Conservation (phyloP, 106 monocot genomes). For the Vanilla planifolia region DNA sequence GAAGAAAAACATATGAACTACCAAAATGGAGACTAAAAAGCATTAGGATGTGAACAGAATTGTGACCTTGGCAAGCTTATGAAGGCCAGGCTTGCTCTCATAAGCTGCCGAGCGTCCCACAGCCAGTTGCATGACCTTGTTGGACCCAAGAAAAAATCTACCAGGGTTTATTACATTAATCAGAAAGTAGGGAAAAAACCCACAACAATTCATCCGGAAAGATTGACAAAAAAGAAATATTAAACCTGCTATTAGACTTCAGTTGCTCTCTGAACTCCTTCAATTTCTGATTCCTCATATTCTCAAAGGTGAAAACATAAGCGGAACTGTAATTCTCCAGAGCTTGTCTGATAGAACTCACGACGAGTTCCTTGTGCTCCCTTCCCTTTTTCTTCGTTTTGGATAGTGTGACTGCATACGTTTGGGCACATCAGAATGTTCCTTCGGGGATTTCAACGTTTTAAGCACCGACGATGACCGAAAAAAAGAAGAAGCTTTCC, state of each 20-base stretch:
- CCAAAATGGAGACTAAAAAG: not conserved
- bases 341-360: slow-evolving; percentile 56
- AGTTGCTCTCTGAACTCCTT: slow-evolving; percentile 86
- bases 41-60: not conserved
- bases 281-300: slow-evolving; percentile 90
- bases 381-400: slow-evolving; percentile 95
- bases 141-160: slow-evolving; percentile 92
- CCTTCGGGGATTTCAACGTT: not conserved
- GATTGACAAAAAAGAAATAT: not conserved
- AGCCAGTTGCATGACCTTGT: slow-evolving; percentile 91
- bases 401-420: slow-evolving; percentile 71
- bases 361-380: slow-evolving; percentile 67
- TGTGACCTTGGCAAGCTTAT: slow-evolving; percentile 78
- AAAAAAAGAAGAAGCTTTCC: not conserved
- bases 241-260: slow-evolving; percentile 82
- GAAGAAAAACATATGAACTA: not conserved
- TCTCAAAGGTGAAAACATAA: slow-evolving; percentile 79
- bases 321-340: slow-evolving; percentile 51
- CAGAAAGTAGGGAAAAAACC: not conserved
- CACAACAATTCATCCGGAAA: not conserved
- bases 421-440: not conserved
- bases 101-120: slow-evolving; percentile 66
- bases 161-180: not conserved
- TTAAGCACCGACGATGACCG: not conserved
- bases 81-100: slow-evolving; percentile 61